phyloP scores from a whole-genome alignment of 768 basidiomycete genomes.

The Amanita inopinata region DNA sequence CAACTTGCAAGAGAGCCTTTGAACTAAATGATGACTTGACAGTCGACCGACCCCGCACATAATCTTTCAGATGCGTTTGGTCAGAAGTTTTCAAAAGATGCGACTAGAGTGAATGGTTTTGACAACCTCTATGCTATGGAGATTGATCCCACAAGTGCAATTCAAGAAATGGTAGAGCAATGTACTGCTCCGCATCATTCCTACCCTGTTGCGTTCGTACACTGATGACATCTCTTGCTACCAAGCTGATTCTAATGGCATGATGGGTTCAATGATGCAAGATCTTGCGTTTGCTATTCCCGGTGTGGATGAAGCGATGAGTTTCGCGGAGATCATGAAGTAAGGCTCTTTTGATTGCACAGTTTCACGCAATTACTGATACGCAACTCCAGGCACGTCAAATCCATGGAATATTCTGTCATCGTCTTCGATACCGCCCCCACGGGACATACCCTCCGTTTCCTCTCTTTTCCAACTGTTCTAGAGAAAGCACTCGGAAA shows the following conservation, averaged over 20 bases:
- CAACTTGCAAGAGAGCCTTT: neutral
- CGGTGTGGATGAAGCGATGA: constrained; percentile 99
- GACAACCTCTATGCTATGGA: constrained; percentile 98
- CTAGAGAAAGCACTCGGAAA: constrained; percentile 97
- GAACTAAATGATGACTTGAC: constrained; percentile 1
- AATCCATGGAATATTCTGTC: constrained; percentile 99
- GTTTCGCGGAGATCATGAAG: constrained; percentile 99
- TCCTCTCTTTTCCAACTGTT: constrained; percentile 97
- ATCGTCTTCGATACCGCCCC: constrained; percentile 99
- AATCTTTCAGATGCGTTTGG: constrained; percentile 98
- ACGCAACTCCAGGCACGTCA: constrained; percentile 69
- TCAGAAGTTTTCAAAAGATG: constrained; percentile 99
- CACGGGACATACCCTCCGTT: constrained; percentile 96
- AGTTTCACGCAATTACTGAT: constrained; percentile 6
- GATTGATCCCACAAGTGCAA: constrained; percentile 95
- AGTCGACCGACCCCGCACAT: constrained; percentile 99
- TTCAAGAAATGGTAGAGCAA: constrained; percentile 98
- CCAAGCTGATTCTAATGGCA: constrained; percentile 76
- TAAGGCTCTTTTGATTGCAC: constrained; percentile 26
- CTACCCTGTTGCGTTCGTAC: neutral
- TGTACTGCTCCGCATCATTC: constrained; percentile 39
- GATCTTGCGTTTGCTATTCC: constrained; percentile 98
- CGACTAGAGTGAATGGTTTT: constrained; percentile 96
- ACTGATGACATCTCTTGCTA: constrained; percentile 5
- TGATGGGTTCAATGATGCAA: constrained; percentile 99